Evolutionary conservation across 1,284 basidiomycete species (phyloP), one percentile per base, ranked within the genome.

Genomic region (Ceratorhiza oryzae-sativae): DNA sequence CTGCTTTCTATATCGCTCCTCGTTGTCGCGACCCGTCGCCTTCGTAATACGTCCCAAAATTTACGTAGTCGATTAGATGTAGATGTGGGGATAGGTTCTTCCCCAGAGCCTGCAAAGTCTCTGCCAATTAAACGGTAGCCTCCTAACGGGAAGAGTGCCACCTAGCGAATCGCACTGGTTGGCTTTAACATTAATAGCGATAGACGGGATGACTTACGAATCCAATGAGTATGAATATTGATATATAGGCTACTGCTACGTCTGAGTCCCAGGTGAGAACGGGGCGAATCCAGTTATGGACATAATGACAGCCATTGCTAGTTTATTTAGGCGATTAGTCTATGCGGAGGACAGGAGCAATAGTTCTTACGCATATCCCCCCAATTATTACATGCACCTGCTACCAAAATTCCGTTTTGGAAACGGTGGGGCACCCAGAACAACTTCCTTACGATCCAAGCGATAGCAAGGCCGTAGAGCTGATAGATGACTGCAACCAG

Each of bases 361-460:
- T 51, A 3, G 30, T 25, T 39, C 90, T 79, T 76, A 92, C 90
- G 84, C 76, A 91, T 82, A 81, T 88, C 90, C 4, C 87, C 89
- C 58, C 84, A 84, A 75, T 91, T 92, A 1, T 82, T 84, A 85
- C 86, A 91, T 8, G 83, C 85, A 32, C 89, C 90, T 0, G 89
- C 88, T 1, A 86, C 84, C 0, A 91, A 77, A 48, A 94, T 86
- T 0, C 88, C 89, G 74, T 85, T 85, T 56, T 89, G 83, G 77
- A 94, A 94, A 42, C 90, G 86, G 74, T 88, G 86, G 0, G 93
- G 92, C 0, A 93, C 90, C 86, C 89, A 93, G 77, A 91, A 92
- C 51, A 92, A 76, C 76, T 88, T 86, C 60, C 85, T 84, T 49
- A 89, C 81, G 12, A 88, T 72, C 82, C 84, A 88, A 0, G 88